Evolutionary conservation across 2,329 filamentous ascomycete species (phyloP), one percentile per base, ranked within the genome.

Genomic region (Nemania serpens): DNA sequence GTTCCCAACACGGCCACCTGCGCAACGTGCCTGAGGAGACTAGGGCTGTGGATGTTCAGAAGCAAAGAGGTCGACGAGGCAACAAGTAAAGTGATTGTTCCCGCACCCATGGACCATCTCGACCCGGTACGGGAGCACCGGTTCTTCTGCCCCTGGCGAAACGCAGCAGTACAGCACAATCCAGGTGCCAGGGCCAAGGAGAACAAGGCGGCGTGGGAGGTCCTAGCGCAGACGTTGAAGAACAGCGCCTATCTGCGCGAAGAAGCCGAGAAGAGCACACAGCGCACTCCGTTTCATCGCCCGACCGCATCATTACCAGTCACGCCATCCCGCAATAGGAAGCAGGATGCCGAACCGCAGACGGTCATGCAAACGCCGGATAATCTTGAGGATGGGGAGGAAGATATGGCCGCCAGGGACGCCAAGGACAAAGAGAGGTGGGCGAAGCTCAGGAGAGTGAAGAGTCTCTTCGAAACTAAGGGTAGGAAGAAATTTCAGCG

Each of bases 41-140:
- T 98, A 0, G 95, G 95, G 0, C 81, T 99, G 2, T 99, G 95
- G 95, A 89, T 99, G 80, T 98, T 96, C 74, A 90, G 88, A 70
- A 88, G 88, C 74, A 93, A 88, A 75, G 84, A 86, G 69, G 83
- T 89, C 33, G 82, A 85, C 59, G 77, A 79, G 1, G 75, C 77
- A 15, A 81, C 81, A 0, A 75, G 81, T 37, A 71, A 78, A 37
- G 77, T 87, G 10, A 75, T 88, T 11, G 80, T 84, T 4, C 82
- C 84, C 1, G 84, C 87, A 2, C 83, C 84, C 1, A 88, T 90
- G 81, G 83, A 85, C 66, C 80, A 84, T 58, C 81, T 95, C 1
- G 88, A 94, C 70, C 86, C 87, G 4, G 76, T 88, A 1, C 82
- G 82, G 5, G 89, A 93, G 73, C 91, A 95, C 74, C 86, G 91